A percentile compares a stretch with the other conserved stretches of the same genome.
Evolutionary conservation across 805 yeast genomes (phyloP).

Genomic region (Pachysolen tannophilus): DNA sequence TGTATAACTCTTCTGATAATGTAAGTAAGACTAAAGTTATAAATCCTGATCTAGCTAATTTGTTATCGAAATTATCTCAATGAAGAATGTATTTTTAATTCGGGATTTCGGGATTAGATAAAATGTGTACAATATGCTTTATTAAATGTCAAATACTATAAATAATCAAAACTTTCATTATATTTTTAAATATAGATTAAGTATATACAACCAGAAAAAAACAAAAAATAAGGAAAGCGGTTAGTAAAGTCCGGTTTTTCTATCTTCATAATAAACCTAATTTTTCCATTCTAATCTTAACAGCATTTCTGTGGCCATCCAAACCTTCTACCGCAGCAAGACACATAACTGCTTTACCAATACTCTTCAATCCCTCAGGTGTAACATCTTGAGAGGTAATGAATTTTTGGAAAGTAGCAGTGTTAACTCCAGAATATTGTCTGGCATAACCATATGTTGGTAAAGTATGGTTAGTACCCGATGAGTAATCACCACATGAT

Average conservation of each 20-base stretch:
- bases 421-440: conserved; percentile 96
- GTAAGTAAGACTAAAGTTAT: conserved; percentile 4
- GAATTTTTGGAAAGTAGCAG: conserved; percentile 91
- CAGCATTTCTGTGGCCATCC: conserved; percentile 96
- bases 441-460: conserved; percentile 98
- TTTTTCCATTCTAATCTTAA: conserved; percentile 85
- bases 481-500: conserved; percentile 96
- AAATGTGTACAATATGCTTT: too few relatives aligned
- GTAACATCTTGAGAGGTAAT: conserved; percentile 91
- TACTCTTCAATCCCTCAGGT: conserved; percentile 73
- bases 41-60: conserved; percentile 11
- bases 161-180: too few relatives aligned
- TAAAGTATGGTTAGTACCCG: conserved; percentile 96
- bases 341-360: conserved; percentile 95
- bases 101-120: too few relatives aligned
- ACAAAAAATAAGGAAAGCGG: too few relatives aligned
- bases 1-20: too few relatives aligned
- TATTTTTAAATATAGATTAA: too few relatives aligned
- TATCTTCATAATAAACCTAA: conserved; percentile 41
- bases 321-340: conserved; percentile 95
- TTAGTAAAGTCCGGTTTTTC: too few relatives aligned
- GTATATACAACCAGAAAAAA: too few relatives aligned
- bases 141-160: too few relatives aligned
- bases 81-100: too few relatives aligned
- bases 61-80: conserved; percentile 11